Evolutionary conservation across 2,329 filamentous ascomycete species (phyloP), one percentile per base, ranked within the genome.

Genomic region (Fusarium sp.): DNA sequence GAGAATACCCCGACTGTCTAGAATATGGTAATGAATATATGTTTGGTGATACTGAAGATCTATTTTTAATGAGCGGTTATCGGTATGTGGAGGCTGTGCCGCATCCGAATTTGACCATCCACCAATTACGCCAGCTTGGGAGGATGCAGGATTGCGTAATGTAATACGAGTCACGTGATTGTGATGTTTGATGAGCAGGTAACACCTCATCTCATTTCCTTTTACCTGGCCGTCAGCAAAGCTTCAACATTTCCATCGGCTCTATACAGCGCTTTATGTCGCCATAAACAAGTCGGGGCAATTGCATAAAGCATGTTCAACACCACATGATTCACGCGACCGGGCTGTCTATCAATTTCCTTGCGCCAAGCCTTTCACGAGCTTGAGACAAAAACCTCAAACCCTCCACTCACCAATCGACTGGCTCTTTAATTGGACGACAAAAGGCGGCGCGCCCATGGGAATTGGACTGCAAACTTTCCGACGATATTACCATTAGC

Each of bases 111-210:
- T 13, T 31, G 28, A 11, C 10, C 28, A 13, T 10, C 10, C 10
- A 31, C 28, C 28, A 31, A 31, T 31, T 31, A 31, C 28, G 10
- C 28, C 28, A 31, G 28, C 3, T 31, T 31, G 13, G 10, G 13
- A 31, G 28, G n/a, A 34, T 22, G 28, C 19, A 31, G 44, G 38
- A 55, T 72, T 72, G 69, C 69, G 69, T 72, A 70, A 72, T 72
- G 65, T 34, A 28, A 39, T 64, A 39, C 45, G 50, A 45, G 21
- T 42, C 58, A 57, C 43, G 58, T 71, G 65, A 65, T 39, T 21
- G 31, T 36, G 49, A 50, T 33, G 11, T 31, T 10, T 26, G 21
- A 8, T 34, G 19, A 38, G 7, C 10, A 33, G 36, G 38, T 6
- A 44, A 21, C 44, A 43, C 38, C 7, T 61, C 57, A 50, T 62